A percentile compares a stretch with the other conserved stretches of the same genome.
phyloP scores from a whole-genome alignment of 495 filamentous ascomycete species.

The Aspergillus sclerotioniger region DNA sequence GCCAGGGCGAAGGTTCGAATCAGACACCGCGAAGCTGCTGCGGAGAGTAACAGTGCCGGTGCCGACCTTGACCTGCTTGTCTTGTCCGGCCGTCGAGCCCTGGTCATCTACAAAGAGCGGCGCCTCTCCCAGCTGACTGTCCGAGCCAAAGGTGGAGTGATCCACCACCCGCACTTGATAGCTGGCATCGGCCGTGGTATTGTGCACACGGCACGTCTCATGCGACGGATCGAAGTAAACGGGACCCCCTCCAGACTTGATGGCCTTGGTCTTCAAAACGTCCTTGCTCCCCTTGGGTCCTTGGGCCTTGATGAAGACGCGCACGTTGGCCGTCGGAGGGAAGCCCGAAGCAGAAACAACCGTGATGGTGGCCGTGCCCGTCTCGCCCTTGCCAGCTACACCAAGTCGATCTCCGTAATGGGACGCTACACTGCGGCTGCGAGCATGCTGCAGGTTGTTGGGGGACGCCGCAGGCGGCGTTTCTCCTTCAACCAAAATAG shows the following conservation, averaged over 20 bases:
- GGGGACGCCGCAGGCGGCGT: slow-evolving; percentile 38
- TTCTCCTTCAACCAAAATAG: slow-evolving; percentile 31
- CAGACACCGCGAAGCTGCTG: slow-evolving; percentile 55
- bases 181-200: slow-evolving; percentile 76
- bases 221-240: slow-evolving; percentile 60
- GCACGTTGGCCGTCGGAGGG: slow-evolving; percentile 74
- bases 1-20: slow-evolving; percentile 30
- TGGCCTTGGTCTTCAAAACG: slow-evolving; percentile 79
- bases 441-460: slow-evolving; percentile 52
- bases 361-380: slow-evolving; percentile 77
- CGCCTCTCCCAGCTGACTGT: slow-evolving; percentile 76
- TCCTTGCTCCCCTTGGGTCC: slow-evolving; percentile 67
- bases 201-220: slow-evolving; percentile 70
- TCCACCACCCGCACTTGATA: slow-evolving; percentile 84
- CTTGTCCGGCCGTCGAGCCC: slow-evolving; percentile 56
- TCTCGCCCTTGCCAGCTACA: slow-evolving; percentile 51
- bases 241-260: slow-evolving; percentile 60
- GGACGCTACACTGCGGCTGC: slow-evolving; percentile 66
- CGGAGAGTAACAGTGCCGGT: slow-evolving; percentile 64
- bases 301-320: slow-evolving; percentile 68
- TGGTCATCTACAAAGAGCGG: slow-evolving; percentile 90
- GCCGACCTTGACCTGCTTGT: slow-evolving; percentile 72
- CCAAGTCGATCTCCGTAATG: slow-evolving; percentile 47
- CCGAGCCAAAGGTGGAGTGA: slow-evolving; percentile 77
- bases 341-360: slow-evolving; percentile 78